These are phyloP conservation scores for Taphrina confusa DNA, from an alignment of 1,139 yeast genomes.

Conservation along the genomic window DNA sequence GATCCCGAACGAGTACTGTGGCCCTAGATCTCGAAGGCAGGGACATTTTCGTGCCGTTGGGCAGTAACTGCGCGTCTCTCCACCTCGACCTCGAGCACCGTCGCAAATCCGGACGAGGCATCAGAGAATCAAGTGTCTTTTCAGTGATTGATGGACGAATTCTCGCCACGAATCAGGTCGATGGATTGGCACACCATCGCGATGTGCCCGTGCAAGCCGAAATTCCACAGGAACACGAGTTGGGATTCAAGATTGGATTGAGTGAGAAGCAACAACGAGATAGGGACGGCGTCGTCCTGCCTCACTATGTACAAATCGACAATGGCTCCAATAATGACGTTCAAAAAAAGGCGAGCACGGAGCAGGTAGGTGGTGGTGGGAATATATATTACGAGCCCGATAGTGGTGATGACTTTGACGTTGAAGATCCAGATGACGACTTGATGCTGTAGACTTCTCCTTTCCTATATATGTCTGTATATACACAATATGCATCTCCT, in stretches of 20 bases:
- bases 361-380: conserved; percentile 58
- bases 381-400: conserved; percentile 95
- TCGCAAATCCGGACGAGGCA: conserved; percentile 26
- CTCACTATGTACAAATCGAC: conserved; percentile 71
- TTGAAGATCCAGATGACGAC: conserved; percentile 95
- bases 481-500: too few relatives aligned
- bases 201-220: conserved; percentile 2
- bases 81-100: conserved; percentile 28
- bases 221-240: conserved; percentile 65
- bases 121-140: conserved; percentile 17
- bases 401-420: conserved; percentile 84
- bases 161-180: conserved; percentile 4
- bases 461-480: too few relatives aligned
- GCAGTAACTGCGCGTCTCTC: conserved; percentile 6
- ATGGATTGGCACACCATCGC: neutral
- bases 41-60: conserved; percentile 15
- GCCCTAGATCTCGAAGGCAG: conserved; percentile 18
- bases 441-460: conserved; percentile 46
- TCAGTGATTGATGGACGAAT: neutral
- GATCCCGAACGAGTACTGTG: conserved; percentile 12
- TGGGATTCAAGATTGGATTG: conserved; percentile 82
- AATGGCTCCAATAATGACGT: neutral
- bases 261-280: conserved; percentile 73
- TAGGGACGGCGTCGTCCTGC: conserved; percentile 80
- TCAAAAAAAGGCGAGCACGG: conserved; percentile 34